Evolutionary conservation across 768 basidiomycete genomes (phyloP).

Genomic region (Xanthoconium stramineum): DNA sequence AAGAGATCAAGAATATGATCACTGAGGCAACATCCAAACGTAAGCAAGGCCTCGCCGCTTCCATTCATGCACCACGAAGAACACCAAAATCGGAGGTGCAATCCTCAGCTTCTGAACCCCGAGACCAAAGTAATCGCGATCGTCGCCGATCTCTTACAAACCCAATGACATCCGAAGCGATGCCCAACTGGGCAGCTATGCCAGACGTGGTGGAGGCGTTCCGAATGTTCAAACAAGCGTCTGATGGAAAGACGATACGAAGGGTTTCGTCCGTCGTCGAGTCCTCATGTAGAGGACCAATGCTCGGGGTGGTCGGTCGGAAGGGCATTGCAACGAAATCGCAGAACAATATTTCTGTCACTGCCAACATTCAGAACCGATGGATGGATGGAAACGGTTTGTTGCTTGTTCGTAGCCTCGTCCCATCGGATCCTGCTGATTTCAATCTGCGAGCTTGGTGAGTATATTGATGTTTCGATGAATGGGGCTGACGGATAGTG

Average conservation of each 20-base stretch:
- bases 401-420: constrained; percentile 13
- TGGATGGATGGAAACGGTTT: constrained; percentile 3
- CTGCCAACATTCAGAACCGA: constrained; percentile 8
- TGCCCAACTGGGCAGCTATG: constrained; percentile 18
- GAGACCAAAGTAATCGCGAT: background rate
- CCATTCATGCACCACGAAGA: constrained; percentile 12
- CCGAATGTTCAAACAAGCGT: constrained; percentile 11
- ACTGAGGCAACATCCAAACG: background rate
- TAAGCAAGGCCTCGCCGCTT: constrained; percentile 1
- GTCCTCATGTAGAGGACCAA: background rate
- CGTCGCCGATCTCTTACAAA: background rate
- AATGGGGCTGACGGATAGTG: background rate
- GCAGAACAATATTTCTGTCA: constrained; percentile 6
- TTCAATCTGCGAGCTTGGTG: constrained; percentile 18
- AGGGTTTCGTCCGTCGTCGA: constrained; percentile 5
- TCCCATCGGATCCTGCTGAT: constrained; percentile 14
- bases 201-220: constrained; percentile 17
- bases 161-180: background rate
- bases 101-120: background rate
- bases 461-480: background rate
- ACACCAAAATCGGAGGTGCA: background rate
- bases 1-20: background rate
- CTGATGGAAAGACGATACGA: constrained; percentile 3
- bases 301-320: constrained; percentile 2
- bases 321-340: constrained; percentile 20